phyloP scores from a whole-genome alignment of 106 monocot species.

The Platanthera guangdongensis region DNA sequence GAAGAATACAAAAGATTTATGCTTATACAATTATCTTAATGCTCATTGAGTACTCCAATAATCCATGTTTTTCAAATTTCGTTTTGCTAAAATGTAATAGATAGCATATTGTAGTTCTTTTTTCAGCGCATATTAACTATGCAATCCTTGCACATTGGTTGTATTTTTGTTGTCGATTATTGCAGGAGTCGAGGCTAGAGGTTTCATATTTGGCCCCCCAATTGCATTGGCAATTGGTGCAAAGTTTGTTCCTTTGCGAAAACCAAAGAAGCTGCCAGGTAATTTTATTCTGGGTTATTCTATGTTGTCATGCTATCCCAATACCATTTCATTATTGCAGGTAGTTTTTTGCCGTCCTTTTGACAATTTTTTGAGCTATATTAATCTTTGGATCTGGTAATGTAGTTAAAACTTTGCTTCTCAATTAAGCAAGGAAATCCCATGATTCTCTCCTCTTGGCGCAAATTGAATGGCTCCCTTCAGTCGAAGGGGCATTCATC shows the following conservation, averaged over 20 bases:
- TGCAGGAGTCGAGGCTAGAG: slow-evolving; percentile 8
- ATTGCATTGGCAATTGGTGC: slow-evolving; percentile 10
- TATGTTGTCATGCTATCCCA: not conserved
- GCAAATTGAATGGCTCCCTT: no score
- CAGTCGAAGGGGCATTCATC: no score
- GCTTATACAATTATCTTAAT: no score
- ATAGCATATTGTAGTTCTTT: no score
- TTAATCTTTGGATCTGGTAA: not conserved
- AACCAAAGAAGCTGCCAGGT: slow-evolving; percentile 6
- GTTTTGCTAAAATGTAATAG: no score
- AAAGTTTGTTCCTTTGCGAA: slow-evolving; percentile 5
- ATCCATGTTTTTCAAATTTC: no score
- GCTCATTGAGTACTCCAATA: no score
- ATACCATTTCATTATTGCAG: not conserved
- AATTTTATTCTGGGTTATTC: not conserved
- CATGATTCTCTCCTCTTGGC: no score
- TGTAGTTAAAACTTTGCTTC: no score
- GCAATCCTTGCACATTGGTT: not conserved
- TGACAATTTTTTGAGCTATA: not conserved
- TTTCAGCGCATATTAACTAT: not conserved
- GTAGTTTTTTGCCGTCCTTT: not conserved
- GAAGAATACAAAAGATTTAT: no score
- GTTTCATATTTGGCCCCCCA: slow-evolving; percentile 7
- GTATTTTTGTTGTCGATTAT: not conserved
- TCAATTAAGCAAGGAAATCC: no score